Conservation (phyloP, 345 rosid genomes). For the Bruguiera parviflora region DNA sequence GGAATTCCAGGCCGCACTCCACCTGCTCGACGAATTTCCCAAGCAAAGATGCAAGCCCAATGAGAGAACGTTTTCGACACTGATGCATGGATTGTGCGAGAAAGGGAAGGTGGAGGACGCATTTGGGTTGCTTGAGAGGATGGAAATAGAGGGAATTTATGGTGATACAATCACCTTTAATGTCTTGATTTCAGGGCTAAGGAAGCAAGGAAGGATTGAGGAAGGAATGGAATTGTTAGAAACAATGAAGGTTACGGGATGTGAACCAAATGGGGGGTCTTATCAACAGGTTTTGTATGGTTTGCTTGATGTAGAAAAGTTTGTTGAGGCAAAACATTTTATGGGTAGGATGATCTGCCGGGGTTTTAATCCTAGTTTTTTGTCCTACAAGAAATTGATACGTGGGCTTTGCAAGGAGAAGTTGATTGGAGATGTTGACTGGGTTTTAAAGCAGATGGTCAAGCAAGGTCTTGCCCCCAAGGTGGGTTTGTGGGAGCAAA, state of each 20-base stretch:
- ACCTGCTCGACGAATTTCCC: conserved; percentile 96
- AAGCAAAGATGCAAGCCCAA: conserved; percentile 61
- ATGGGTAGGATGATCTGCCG: conserved; percentile 52
- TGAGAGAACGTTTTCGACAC: conserved; percentile 67
- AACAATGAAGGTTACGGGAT: conserved; percentile 60
- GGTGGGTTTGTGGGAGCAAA: conserved; percentile 66
- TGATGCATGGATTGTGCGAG: conserved; percentile 66
- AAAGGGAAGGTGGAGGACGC: conserved; percentile 61
- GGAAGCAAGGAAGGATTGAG: conserved; percentile 68
- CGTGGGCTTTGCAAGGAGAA: conserved; percentile 51
- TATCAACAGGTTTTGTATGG: conserved; percentile 82
- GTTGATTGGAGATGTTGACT: conserved; percentile 52
- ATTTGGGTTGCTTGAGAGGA: conserved; percentile 51
- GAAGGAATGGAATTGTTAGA: conserved; percentile 60
- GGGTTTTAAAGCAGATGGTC: conserved; percentile 71
- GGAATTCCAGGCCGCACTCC: conserved; percentile 53
- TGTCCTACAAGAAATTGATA: conserved; percentile 60
- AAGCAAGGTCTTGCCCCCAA: conserved; percentile 73
- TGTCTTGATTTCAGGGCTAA: conserved; percentile 77
- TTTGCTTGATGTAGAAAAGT: conserved; percentile 54
- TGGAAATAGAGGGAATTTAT: conserved; percentile 67
- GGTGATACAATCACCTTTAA: conserved; percentile 72
- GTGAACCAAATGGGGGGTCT: conserved; percentile 66
- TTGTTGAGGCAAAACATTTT: conserved; percentile 53
- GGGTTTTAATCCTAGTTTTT: conserved; percentile 60